Evolutionary conservation across 192 early-diverging fungal genomes (phyloP).

Genomic region (Linnemannia zychae): DNA sequence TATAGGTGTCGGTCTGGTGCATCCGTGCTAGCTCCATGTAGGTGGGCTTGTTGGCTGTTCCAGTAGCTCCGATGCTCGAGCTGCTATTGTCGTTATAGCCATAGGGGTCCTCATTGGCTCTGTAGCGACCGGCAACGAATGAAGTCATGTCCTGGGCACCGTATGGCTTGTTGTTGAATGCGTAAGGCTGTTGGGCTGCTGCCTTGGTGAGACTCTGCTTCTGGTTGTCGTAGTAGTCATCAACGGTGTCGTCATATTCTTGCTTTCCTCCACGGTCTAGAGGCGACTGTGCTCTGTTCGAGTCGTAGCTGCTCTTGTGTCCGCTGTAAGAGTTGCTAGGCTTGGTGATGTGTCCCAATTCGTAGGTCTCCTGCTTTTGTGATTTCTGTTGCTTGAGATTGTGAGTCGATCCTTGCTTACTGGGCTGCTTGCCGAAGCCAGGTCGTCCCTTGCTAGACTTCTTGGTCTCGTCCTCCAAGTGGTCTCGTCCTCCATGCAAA

Average conservation of each 20-base stretch:
- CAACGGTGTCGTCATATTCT: slow-evolving; percentile 24
- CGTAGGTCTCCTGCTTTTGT: slow-evolving; percentile 20
- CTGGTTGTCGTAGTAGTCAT: slow-evolving; percentile 38
- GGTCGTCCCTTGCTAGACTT: background rate
- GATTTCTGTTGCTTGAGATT: background rate
- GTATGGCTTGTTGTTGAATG: slow-evolving; percentile 15
- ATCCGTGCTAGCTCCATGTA: slow-evolving; percentile 39
- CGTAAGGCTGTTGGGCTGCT: slow-evolving; percentile 1
- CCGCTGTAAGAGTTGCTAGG: background rate
- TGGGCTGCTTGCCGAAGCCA: background rate
- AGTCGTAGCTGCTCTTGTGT: slow-evolving; percentile 16
- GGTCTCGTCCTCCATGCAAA: slow-evolving; percentile 64
- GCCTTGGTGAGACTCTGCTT: slow-evolving; percentile 41
- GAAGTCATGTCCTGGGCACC: slow-evolving; percentile 48
- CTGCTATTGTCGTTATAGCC: slow-evolving; percentile 14
- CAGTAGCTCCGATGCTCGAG: background rate
- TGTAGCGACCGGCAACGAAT: slow-evolving; percentile 50
- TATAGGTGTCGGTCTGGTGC: slow-evolving; percentile 50
- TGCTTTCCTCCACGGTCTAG: background rate
- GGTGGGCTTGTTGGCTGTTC: background rate
- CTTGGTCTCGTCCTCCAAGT: slow-evolving; percentile 18
- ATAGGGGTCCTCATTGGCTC: slow-evolving; percentile 29
- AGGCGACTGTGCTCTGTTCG: slow-evolving; percentile 14
- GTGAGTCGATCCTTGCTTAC: background rate
- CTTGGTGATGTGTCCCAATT: slow-evolving; percentile 33